Evolutionary conservation across 805 yeast genomes (phyloP), one percentile per base, ranked within the genome.

Genomic region (Candida vartiovaarae): DNA sequence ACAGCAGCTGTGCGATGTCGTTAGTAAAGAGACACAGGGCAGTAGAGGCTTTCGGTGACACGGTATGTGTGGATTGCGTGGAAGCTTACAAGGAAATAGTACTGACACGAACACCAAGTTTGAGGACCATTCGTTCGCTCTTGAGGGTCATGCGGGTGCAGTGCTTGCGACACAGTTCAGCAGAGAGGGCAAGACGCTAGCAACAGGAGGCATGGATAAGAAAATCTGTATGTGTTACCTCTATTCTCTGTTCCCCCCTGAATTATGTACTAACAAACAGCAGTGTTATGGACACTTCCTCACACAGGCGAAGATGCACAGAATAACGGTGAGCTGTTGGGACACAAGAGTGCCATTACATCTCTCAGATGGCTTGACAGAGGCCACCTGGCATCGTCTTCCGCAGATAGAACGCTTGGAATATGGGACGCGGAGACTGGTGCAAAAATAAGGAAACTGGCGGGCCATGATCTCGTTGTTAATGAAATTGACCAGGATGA

Each of bases 331-430:
- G 60, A 65, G 4, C 48, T 75, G 3, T 45, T 51, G 9, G 85
- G 82, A 4, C 87, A 82, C 55, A 80, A 80, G 46, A 74, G 77
- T 6, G 87, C 88, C 0, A 70, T 85, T 0, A 76, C 87, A 0
- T 72, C 80, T 1, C 51, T 84, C 8, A 58, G 63, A 28, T 84
- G 90, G 86, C 45, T 60, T 3, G 51, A 62, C 5, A 71, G 74
- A 34, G 78, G 74, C 32, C 49, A 64, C 3, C 15, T 80, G 3
- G 71, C 69, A 11, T 65, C 82, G 3, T 63, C 78, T 2, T 75
- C 85, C 26, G 80, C 90, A 0, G 95, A 84, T 56, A 50, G 67
- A 4, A 74, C 84, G 0, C 61, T 82, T 1, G 78, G 80, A 1
- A 53, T 77, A 5, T 82, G 85, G 80, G 91, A 85, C 57, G 59